A percentile compares a stretch with the other conserved stretches of the same genome.
phyloP scores from a whole-genome alignment of 352 stramenopile genomes.

The Phytophthora tubulina region DNA sequence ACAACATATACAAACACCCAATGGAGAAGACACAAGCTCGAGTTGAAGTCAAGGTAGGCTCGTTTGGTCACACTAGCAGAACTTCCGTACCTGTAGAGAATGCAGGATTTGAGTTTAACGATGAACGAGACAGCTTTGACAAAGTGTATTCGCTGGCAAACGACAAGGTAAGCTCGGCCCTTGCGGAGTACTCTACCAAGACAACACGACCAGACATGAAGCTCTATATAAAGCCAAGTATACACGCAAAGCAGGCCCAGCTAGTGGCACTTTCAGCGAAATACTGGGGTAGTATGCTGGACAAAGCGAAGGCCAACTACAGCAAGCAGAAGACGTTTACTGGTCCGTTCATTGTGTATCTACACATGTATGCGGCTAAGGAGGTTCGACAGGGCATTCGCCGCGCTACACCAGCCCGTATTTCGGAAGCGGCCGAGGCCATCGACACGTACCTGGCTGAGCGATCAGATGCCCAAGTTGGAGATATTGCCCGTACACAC shows the following conservation, averaged over 20 bases:
- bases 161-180: background rate
- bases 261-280: constrained; percentile 1
- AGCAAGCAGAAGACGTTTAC: constrained; percentile 10
- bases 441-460: constrained; percentile 12
- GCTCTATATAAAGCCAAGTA: constrained; percentile 15
- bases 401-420: background rate
- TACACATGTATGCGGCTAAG: constrained; percentile 10
- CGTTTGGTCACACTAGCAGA: constrained; percentile 12
- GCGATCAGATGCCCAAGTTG: constrained; percentile 5
- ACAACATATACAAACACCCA: constrained; percentile 24
- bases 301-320: constrained; percentile 2
- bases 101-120: constrained; percentile 15
- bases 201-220: constrained; percentile 11
- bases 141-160: constrained; percentile 7
- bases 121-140: constrained; percentile 11
- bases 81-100: constrained; percentile 3
- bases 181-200: constrained; percentile 12
- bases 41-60: constrained; percentile 1
- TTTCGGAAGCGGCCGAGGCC: constrained; percentile 10
- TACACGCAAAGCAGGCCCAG: constrained; percentile 5
- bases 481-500: constrained; percentile 21
- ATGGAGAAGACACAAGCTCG: constrained; percentile 14
- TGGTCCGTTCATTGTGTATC: constrained; percentile 5
- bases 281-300: background rate
- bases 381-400: constrained; percentile 8